Base-by-base conservation (phyloP, 2,329 filamentous ascomycete genomes). In the Clarireedia hainanense region DNA sequence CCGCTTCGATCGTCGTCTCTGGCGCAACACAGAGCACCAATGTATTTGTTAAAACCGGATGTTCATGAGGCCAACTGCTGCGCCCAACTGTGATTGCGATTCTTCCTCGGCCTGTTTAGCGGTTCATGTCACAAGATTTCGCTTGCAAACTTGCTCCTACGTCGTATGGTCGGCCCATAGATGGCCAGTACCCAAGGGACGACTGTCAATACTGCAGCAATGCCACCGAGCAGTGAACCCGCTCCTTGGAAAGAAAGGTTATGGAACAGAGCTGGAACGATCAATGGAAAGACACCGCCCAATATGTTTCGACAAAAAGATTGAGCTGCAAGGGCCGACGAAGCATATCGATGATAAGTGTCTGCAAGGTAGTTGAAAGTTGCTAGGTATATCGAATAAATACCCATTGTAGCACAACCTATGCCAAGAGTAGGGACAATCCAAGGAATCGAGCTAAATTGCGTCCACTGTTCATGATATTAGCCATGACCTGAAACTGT, bases 301-400 rank as follows among this genome's bases (percentile, higher is more conserved):
- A 96, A 74, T 2, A 96, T 75, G 68, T 96, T 96, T 10, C 91
- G 81, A 64, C 89, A 92, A 68, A 89, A 95, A 15, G 83, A 87
- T 73, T 96, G 90, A 0, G 91, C 89, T 0, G 91, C 91, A 5
- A 96, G 74, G 0, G 91, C 91, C 0, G 88, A 94, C 40, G 85
- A 90, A 0, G 91, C 89, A 65, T 92, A 96, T 2, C 80, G 77
- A 67, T 91, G 86, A 70, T 96, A 96, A 1, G 85, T 86, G 67
- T 96, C 91, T 20, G 91, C 90, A 1, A 96, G 78, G 64, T 95
- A 96, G 68, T 96, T 96, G 74, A 96, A 96, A 0, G 90, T 88
- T 2, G 91, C 86, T 1, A 96, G 78, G 67, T 95, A 95, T 37
- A 96, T 83, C 42, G 83, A 85, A 69, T 89, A 92, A 61, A 96